Evolutionary conservation across 805 yeast genomes (phyloP).

Genomic region (Candida caryicola): DNA sequence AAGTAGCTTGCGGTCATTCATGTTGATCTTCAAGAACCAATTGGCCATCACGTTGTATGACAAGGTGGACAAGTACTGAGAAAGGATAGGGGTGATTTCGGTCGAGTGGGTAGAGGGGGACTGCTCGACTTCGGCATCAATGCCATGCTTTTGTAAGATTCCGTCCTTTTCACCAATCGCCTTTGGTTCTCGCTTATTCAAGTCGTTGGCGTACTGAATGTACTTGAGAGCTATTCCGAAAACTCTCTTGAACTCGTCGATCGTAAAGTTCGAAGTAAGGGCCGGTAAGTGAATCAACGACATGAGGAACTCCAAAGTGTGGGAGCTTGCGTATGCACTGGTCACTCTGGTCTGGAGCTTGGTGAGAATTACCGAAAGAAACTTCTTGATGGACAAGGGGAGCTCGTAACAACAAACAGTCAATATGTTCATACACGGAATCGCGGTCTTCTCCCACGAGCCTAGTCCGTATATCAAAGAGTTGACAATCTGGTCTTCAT

Average conservation of each 20-base stretch:
- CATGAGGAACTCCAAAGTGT: slow-evolving; percentile 70
- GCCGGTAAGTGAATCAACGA: slow-evolving; percentile 65
- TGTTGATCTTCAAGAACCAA: slow-evolving; percentile 67
- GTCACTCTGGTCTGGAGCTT: slow-evolving; percentile 73
- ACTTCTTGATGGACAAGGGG: slow-evolving; percentile 69
- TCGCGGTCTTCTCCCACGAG: slow-evolving; percentile 76
- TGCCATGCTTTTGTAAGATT: slow-evolving; percentile 35
- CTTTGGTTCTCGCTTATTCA: slow-evolving; percentile 23
- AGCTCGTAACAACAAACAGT: slow-evolving; percentile 79
- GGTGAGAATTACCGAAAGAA: slow-evolving; percentile 64
- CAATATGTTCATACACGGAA: slow-evolving; percentile 73
- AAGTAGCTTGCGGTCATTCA: slow-evolving; percentile 55
- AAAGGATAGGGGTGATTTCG: slow-evolving; percentile 47
- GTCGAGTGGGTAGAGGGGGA: slow-evolving; percentile 51
- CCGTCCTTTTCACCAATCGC: slow-evolving; percentile 10
- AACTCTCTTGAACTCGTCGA: slow-evolving; percentile 73
- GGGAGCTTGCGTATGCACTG: slow-evolving; percentile 64
- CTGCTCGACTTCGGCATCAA: slow-evolving; percentile 51
- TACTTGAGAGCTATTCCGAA: slow-evolving; percentile 82
- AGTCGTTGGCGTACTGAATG: slow-evolving; percentile 67
- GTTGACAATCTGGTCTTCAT: slow-evolving; percentile 61
- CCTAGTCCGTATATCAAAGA: slow-evolving; percentile 60
- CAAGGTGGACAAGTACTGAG: slow-evolving; percentile 58
- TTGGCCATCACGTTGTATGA: slow-evolving; percentile 67
- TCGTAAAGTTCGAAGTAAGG: slow-evolving; percentile 66